Base-by-base conservation (phyloP, 805 yeast genomes). In the Kluyveromyces starmeri region DNA sequence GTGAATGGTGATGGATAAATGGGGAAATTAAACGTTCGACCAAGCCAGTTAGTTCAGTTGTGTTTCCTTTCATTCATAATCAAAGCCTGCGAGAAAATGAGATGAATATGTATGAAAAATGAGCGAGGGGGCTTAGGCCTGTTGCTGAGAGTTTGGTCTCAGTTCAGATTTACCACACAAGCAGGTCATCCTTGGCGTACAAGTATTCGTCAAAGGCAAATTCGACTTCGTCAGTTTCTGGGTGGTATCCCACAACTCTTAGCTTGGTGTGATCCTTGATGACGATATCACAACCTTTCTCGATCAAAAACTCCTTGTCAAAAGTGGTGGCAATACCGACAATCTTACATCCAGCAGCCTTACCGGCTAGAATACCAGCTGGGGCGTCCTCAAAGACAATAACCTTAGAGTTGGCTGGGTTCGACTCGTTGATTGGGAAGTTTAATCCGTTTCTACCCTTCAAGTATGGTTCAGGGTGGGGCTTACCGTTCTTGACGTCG, bases 341-440 rank as follows among this genome's bases (percentile, higher is more conserved):
- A 41, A 82, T 79, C 53, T 71, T 68, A 56, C 92, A 85, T 40
- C 88, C 94, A 17, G 92, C 88, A 37, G 71, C 82, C 54, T 75
- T 74, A 53, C 94, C 94, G 25, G 94, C 89, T 48, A 72, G 62
- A 43, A 83, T 75, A 54, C 95, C 94, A 32, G 92, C 88, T 39
- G 86, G 89, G 29, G 94, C 94, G 55, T 83, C 95, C 64, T 83
- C 95, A 52, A 83, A 83, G 33, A 80, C 86, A 27, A 83, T 77
- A 20, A 64, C 64, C 47, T 61, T 66, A 36, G 64, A 60, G 26
- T 52, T 42, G 12, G 59, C 48, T 33, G 63, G 63, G 39, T 57
- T 56, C 41, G 55, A 44, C 43, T 53, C 49, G 48, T 54, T 55
- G 40, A 53, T 46, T 46, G 61, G 62, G 50, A 39, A 61, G 16